Evolutionary conservation across 139 green algal species (phyloP).

Genomic region (Gonium pectorale): DNA sequence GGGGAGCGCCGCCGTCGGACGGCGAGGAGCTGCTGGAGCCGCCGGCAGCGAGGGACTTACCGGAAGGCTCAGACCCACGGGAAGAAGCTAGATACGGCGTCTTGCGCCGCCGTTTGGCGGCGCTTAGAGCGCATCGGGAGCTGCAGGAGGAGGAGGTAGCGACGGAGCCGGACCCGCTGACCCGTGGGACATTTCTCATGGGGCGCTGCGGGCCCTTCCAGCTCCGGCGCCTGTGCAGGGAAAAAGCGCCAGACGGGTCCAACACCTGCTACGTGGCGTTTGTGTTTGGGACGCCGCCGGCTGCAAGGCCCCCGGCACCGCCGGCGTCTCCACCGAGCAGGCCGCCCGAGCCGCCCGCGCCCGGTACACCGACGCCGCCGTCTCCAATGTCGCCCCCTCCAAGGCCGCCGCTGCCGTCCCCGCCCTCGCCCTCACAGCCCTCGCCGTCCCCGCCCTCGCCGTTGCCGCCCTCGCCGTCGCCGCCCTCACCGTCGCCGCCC

Average conservation of each 20-base stretch:
- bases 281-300: background rate
- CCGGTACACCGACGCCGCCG: background rate
- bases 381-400: background rate
- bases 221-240: background rate
- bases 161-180: background rate
- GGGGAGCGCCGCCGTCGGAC: too few species aligned
- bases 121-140: background rate
- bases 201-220: background rate
- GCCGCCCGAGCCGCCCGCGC: background rate
- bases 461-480: background rate
- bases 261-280: slow-evolving; percentile 15
- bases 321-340: background rate
- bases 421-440: background rate
- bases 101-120: background rate
- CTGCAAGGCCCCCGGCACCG: too few species aligned
- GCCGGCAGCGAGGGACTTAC: too few species aligned
- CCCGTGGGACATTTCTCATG: slow-evolving; percentile 5
- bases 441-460: background rate
- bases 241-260: background rate
- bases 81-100: background rate
- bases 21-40: too few species aligned
- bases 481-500: background rate
- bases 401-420: background rate
- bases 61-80: too few species aligned
- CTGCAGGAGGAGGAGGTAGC: background rate